Conservation (phyloP, 139 green algal species). For the Diplosphaera chodatii region DNA sequence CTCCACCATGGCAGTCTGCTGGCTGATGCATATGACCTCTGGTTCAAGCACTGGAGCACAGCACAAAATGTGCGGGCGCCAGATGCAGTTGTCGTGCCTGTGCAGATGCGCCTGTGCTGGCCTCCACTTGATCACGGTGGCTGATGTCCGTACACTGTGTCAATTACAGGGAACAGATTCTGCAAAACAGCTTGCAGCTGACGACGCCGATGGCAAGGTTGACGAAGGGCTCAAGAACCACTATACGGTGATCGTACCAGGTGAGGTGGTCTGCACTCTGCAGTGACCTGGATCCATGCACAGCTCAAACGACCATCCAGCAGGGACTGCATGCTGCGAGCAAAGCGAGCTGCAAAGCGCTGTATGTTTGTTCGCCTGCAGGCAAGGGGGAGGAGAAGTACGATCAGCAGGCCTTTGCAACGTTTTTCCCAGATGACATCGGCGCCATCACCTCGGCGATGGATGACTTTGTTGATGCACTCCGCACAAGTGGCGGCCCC, state of each 20-base stretch:
- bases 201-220: conserved; percentile 10
- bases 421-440: conserved; percentile 7
- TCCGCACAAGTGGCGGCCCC: neutral
- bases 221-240: conserved; percentile 7
- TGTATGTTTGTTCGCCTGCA: neutral
- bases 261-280: neutral
- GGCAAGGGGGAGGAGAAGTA: neutral
- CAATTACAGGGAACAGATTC: neutral
- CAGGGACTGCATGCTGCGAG: too few relatives aligned
- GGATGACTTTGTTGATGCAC: conserved; percentile 7
- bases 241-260: conserved; percentile 8
- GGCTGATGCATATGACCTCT: conserved; percentile 3
- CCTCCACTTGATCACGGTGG: too few relatives aligned
- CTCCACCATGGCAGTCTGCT: conserved; percentile 9
- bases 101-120: too few relatives aligned
- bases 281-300: too few relatives aligned
- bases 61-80: too few relatives aligned
- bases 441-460: neutral
- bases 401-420: conserved; percentile 5
- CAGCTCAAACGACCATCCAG: too few relatives aligned
- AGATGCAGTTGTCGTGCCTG: too few relatives aligned
- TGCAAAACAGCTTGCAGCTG: neutral
- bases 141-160: too few relatives aligned
- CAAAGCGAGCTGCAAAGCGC: too few relatives aligned
- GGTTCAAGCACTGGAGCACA: neutral